A percentile compares a stretch with the other conserved stretches of the same genome.
phyloP scores from a whole-genome alignment of 2,329 filamentous ascomycete species.

The Epichloe brachyelytri region DNA sequence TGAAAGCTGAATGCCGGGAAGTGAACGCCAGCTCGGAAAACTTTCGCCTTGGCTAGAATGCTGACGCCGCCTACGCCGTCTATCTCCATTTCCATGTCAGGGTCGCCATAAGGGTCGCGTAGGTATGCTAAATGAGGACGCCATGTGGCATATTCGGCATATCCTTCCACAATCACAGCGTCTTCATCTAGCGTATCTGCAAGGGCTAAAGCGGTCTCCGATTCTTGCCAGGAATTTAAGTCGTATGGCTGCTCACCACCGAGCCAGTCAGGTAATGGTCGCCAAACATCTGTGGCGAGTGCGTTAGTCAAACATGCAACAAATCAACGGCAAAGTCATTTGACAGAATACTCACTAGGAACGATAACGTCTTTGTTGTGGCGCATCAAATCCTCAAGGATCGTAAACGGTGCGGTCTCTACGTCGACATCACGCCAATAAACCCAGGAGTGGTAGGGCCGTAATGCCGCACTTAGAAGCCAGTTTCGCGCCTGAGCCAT shows the following conservation, averaged over 20 bases:
- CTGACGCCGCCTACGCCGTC: conserved; percentile 96
- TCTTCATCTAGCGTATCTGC: conserved; percentile 95
- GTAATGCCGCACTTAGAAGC: conserved; percentile 82
- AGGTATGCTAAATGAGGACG: conserved; percentile 92
- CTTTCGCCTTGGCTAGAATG: conserved; percentile 89
- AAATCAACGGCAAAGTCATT: background rate
- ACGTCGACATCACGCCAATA: conserved; percentile 99
- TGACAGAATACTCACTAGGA: conserved; percentile 57
- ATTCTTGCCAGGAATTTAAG: conserved; percentile 98
- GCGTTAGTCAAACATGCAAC: conserved; percentile 12
- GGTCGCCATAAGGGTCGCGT: conserved; percentile 90
- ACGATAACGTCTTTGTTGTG: conserved; percentile 99
- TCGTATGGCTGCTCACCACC: conserved; percentile 98
- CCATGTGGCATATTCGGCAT: conserved; percentile 98
- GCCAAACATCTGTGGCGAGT: conserved; percentile 69
- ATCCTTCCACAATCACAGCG: conserved; percentile 96
- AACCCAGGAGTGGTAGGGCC: conserved; percentile 96
- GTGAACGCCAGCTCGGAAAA: conserved; percentile 89
- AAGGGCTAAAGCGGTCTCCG: conserved; percentile 84
- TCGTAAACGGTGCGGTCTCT: conserved; percentile 91
- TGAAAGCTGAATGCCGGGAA: conserved; percentile 98
- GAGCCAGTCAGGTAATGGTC: conserved; percentile 96
- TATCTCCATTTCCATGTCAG: conserved; percentile 99
- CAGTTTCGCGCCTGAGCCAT: conserved; percentile 98
- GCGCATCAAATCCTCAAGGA: conserved; percentile 93